A percentile compares a stretch with the other conserved stretches of the same genome.
Conservation (phyloP, 176 grass and related monocot genomes). For the Puya raimondii region DNA sequence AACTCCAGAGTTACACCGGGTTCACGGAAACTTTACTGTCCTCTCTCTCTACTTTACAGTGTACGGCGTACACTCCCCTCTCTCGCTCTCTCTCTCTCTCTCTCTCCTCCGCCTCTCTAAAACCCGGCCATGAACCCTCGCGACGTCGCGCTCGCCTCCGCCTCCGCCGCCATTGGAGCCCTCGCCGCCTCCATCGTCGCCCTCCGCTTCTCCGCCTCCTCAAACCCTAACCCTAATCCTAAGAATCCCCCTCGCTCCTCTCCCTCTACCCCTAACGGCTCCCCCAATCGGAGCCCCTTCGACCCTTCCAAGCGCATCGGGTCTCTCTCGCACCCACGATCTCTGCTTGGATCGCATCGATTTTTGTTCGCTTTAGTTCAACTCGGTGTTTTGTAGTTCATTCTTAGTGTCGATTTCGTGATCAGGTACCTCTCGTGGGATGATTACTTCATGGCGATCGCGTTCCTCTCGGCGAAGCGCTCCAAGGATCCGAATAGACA, state of each 20-base stretch:
- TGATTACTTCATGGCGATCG: slow-evolving; percentile 99
- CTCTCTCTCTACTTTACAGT: no score
- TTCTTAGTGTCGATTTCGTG: not conserved
- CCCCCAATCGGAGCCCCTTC: slow-evolving; percentile 43
- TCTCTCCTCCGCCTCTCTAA: no score
- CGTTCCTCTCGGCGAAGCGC: slow-evolving; percentile 84
- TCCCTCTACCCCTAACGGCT: not conserved
- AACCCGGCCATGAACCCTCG: slow-evolving; percentile 35
- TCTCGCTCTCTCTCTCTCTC: no score
- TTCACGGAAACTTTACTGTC: no score
- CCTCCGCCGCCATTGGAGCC: slow-evolving; percentile 56
- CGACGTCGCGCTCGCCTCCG: slow-evolving; percentile 46
- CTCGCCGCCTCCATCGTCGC: slow-evolving; percentile 32
- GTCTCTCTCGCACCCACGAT: slow-evolving; percentile 17
- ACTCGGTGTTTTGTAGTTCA: slow-evolving; percentile 1
- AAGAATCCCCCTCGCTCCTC: slow-evolving; percentile 5
- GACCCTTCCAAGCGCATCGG: slow-evolving; percentile 62
- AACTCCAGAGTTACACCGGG: no score
- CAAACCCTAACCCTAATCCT: slow-evolving; percentile 9
- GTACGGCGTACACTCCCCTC: no score
- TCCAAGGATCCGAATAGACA: slow-evolving; percentile 95
- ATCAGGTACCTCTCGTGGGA: slow-evolving; percentile 89
- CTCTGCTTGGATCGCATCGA: not conserved
- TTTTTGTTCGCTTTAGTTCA: not conserved
- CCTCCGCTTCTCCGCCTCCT: slow-evolving; percentile 34